Evolutionary conservation across 164 flowering plant genomes (phyloP).

Genomic region (Tinospora cordifolia): DNA sequence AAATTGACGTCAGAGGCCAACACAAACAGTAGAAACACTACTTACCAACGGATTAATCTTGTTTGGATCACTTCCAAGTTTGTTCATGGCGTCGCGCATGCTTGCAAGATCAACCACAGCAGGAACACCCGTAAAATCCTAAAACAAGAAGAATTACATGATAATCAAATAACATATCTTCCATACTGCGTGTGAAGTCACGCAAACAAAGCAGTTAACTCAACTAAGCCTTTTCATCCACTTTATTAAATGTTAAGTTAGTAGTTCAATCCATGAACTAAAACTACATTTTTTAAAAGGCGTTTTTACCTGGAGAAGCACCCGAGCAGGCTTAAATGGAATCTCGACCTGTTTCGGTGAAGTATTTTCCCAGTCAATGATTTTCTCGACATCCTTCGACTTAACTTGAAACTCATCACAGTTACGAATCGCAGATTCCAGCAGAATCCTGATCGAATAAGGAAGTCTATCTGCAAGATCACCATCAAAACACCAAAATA

Average conservation of each 20-base stretch:
- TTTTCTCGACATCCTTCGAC: slow-evolving; percentile 84
- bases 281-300: too few relatives aligned
- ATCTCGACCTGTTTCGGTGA: slow-evolving; percentile 86
- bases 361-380: slow-evolving; percentile 81
- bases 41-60: slow-evolving; percentile 92
- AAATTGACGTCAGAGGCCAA: not conserved
- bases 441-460: slow-evolving; percentile 72
- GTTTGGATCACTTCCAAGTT: slow-evolving; percentile 77
- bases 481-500: not conserved
- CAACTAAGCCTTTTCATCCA: too few relatives aligned
- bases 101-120: slow-evolving; percentile 96
- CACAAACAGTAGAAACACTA: not conserved
- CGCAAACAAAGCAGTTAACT: too few relatives aligned
- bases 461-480: slow-evolving; percentile 61
- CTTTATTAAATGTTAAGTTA: too few relatives aligned
- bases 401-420: slow-evolving; percentile 93
- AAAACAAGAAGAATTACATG: slow-evolving; percentile 9
- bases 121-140: slow-evolving; percentile 98
- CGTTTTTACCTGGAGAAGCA: slow-evolving; percentile 60
- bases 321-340: slow-evolving; percentile 97
- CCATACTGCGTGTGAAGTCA: too few relatives aligned
- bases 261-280: too few relatives aligned
- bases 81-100: slow-evolving; percentile 98
- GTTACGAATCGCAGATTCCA: slow-evolving; percentile 84
- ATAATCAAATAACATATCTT: not conserved